Conservation (phyloP, 176 grass and related monocot species). For the Cenchrus americanus region DNA sequence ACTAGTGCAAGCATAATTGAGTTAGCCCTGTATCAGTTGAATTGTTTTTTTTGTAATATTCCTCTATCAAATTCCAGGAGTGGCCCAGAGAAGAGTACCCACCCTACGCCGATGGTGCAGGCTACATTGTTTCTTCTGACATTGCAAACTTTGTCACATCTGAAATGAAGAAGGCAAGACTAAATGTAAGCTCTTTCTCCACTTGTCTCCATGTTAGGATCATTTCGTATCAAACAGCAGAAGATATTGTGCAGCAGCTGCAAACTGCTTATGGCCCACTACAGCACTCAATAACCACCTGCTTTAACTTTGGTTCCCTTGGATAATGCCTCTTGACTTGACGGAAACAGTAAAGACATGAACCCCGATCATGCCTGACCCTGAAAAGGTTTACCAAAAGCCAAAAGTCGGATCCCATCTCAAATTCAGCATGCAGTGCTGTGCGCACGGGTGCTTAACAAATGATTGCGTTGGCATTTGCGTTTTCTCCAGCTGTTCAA, state of each 20-base stretch:
- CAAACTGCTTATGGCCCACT: conserved; percentile 14
- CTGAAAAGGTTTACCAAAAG: conserved; percentile 51
- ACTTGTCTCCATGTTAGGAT: background rate
- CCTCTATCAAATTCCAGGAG: conserved; percentile 56
- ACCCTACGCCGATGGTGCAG: conserved; percentile 69
- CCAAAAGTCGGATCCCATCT: conserved; percentile 27
- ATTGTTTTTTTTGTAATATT: conserved; percentile 32
- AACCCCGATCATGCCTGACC: conserved; percentile 44
- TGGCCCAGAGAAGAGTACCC: conserved; percentile 66
- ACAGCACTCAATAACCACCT: conserved; percentile 17
- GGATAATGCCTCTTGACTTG: conserved; percentile 24
- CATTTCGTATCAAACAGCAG: conserved; percentile 27
- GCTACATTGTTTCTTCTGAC: conserved; percentile 73
- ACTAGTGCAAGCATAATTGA: conserved; percentile 28
- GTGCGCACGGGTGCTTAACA: conserved; percentile 44
- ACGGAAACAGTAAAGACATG: conserved; percentile 28
- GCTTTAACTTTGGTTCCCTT: conserved; percentile 18
- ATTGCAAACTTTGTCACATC: conserved; percentile 58
- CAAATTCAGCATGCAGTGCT: conserved; percentile 1
- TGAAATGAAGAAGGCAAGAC: conserved; percentile 52
- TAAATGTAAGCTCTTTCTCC: conserved; percentile 54
- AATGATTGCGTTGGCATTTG: conserved; percentile 38
- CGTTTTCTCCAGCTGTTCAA: conserved; percentile 64
- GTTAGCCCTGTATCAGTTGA: conserved; percentile 20
- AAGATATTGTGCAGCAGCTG: conserved; percentile 7